Evolutionary conservation across 2,329 filamentous ascomycete species (phyloP).

Genomic region (Rachicladosporium sp.): DNA sequence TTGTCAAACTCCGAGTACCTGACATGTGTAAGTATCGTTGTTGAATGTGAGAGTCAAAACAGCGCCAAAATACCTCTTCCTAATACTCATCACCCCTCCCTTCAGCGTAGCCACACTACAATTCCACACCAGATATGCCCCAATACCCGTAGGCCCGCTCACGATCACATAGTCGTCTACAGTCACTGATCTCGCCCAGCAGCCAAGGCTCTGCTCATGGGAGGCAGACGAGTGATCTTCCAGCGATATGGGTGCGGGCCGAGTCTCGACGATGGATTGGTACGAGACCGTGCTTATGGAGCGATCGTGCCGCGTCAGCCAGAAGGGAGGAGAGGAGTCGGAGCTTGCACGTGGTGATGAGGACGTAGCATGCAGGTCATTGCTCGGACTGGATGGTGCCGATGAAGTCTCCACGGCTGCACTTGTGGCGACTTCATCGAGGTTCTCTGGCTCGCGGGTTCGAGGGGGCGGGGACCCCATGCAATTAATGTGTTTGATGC

Average conservation of each 20-base stretch:
- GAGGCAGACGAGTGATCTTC: slow-evolving; percentile 52
- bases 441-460: too few relatives aligned
- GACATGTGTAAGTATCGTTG: not conserved
- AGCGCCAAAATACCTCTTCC: slow-evolving; percentile 46
- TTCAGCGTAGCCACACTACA: slow-evolving; percentile 76
- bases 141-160: slow-evolving; percentile 47
- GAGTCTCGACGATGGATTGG: slow-evolving; percentile 22
- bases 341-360: too few relatives aligned
- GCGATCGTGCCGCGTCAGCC: slow-evolving; percentile 28
- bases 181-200: slow-evolving; percentile 51
- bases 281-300: slow-evolving; percentile 24
- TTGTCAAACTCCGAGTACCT: slow-evolving; percentile 91
- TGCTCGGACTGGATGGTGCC: too few relatives aligned
- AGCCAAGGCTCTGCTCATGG: slow-evolving; percentile 43
- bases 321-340: slow-evolving; percentile 32
- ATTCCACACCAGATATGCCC: slow-evolving; percentile 95
- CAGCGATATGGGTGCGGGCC: slow-evolving; percentile 41
- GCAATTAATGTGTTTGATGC: too few relatives aligned
- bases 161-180: slow-evolving; percentile 53
- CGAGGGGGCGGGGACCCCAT: too few relatives aligned
- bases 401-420: too few relatives aligned
- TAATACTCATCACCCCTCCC: slow-evolving; percentile 29
- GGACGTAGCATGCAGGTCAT: too few relatives aligned
- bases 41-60: too few relatives aligned
- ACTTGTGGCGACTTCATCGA: too few relatives aligned